Base-by-base conservation (phyloP, 768 basidiomycete genomes). In the Grammothele lineata region DNA sequence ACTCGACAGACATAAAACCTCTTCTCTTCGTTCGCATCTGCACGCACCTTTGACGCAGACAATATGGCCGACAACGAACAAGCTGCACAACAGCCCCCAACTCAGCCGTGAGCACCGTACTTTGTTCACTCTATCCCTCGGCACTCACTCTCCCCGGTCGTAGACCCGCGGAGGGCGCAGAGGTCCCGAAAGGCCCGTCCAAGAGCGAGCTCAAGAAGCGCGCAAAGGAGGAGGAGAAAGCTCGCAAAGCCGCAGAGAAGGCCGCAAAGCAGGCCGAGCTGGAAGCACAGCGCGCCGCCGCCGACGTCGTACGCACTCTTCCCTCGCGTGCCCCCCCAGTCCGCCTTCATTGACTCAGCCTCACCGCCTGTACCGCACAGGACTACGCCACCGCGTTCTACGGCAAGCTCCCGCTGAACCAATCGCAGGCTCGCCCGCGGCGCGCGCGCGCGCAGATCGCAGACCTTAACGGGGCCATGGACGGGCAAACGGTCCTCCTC, bases 191-290 rank as follows among this genome's bases (percentile, higher is more conserved):
- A 33, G 86, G 76, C 11, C 90, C 83, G 6, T 81, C 85, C 45
- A 97, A 96, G 71, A 89, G 74, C 58, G 92, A 94, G 58, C 65
- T 92, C 48, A 97, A 98, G 74, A 93, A 92, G 69, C 81, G 83
- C 25, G 86, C 86, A 25, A 97, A 96, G 66, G 86, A 87, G 38
- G 85, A 83, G 11, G 90, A 93, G 69, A 97, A 97, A 56, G 88
- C 85, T 38, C 81, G 82, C 68, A 93, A 91, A 64, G 85, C 84
- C 6, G 88, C 87, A 35, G 92, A 93, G 65, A 86, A 85, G 57
- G 87, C 82, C 5, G 88, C 86, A 8, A 86, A 82, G 57, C 81
- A 88, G 55, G 74, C 82, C 37, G 90, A 89, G 55, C 75, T 83
- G 33, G 86, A 80, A 27, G 77, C 78, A 43, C 79, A 83, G 57